Base-by-base conservation (phyloP, 2,329 filamentous ascomycete species). In the Penicillium psychrosexuale region DNA sequence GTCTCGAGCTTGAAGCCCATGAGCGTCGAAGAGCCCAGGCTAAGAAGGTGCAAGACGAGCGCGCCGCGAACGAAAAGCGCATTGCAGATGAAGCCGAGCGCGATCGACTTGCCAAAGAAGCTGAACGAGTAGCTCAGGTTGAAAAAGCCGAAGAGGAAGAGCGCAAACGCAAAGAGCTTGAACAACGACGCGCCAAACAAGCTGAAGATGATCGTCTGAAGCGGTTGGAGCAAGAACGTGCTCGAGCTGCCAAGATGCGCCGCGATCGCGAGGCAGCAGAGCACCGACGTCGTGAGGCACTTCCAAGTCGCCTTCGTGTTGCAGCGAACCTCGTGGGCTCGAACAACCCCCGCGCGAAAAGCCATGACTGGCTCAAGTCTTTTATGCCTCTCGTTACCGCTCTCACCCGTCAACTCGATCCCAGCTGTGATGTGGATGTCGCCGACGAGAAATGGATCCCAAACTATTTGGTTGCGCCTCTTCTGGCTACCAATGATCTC, bases 401-500 rank as follows among this genome's bases (percentile, higher is more conserved):
- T 8, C 69, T 69, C 39, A 77, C 75, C 8, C 61, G 64, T 33
- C 74, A 79, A 54, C 69, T 80, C 9, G 73, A 79, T 51, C 69
- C 72, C 13, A 57, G 58, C 24, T 77, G 73, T 63, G 62, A 63
- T 17, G 49, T 55, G 17, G 70, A 75, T 31, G 51, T 72, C 34
- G 72, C 71, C 15, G 68, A 75, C 27, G 78, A 80, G 54, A 69
- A 70, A 61, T 80, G 78, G 77, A 71, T 80, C 58, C 74, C 76
- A 22, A 80, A 80, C 53, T 78, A 77, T 59, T 69, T 79, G 59
- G 75, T 77, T 60, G 78, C 78, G 30, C 76, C 76, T 39, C 61
- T 80, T 40, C 68, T 80, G 49, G 77, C 74, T 34, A 78, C 77
- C 8, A 79, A 78, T 56, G 78, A 80, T 59, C 69, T 80, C 34